A percentile compares a stretch with the other conserved stretches of the same genome.
These are phyloP conservation scores for Trametes versicolor DNA, from an alignment of 1,284 basidiomycete species.

Conservation along the genomic window DNA sequence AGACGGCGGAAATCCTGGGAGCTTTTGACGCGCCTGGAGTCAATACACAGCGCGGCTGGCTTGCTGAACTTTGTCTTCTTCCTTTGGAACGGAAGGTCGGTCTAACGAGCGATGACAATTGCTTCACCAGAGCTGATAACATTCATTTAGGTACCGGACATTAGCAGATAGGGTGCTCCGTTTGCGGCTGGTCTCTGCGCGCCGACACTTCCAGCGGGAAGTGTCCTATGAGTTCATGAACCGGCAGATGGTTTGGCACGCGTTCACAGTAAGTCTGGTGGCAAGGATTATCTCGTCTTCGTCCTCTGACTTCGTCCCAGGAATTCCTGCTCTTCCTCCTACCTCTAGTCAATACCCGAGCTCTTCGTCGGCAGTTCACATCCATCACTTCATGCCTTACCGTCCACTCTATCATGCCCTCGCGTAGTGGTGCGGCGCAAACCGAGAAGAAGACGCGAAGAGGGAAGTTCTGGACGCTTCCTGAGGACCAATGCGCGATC, in stretches of 20 bases:
- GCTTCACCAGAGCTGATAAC: not conserved
- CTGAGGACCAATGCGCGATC: slow-evolving; percentile 79
- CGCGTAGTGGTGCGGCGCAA: slow-evolving; percentile 33
- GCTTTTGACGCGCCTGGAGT: slow-evolving; percentile 74
- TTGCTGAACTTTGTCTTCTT: slow-evolving; percentile 87
- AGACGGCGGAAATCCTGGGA: slow-evolving; percentile 82
- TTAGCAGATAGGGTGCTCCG: slow-evolving; percentile 85
- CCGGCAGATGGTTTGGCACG: slow-evolving; percentile 99
- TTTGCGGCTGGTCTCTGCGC: slow-evolving; percentile 82
- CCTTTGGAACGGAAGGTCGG: slow-evolving; percentile 86
- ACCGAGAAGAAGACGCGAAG: slow-evolving; percentile 32
- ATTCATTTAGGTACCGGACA: slow-evolving; percentile 78
- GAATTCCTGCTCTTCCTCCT: slow-evolving; percentile 96
- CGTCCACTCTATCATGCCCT: slow-evolving; percentile 51
- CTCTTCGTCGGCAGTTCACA: slow-evolving; percentile 66
- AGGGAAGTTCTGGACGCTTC: slow-evolving; percentile 72
- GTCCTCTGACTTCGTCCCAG: slow-evolving; percentile 52
- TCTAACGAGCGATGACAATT: not conserved
- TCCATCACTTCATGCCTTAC: slow-evolving; percentile 47
- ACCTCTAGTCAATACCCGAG: slow-evolving; percentile 81
- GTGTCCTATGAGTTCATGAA: slow-evolving; percentile 99
- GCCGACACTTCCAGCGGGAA: slow-evolving; percentile 78
- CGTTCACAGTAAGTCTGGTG: slow-evolving; percentile 82
- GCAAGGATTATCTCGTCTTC: not conserved
- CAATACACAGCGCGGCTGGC: slow-evolving; percentile 64